Evolutionary conservation across 1,284 basidiomycete species (phyloP), one percentile per base, ranked within the genome.

Genomic region (Naganishia liquefaciens): DNA sequence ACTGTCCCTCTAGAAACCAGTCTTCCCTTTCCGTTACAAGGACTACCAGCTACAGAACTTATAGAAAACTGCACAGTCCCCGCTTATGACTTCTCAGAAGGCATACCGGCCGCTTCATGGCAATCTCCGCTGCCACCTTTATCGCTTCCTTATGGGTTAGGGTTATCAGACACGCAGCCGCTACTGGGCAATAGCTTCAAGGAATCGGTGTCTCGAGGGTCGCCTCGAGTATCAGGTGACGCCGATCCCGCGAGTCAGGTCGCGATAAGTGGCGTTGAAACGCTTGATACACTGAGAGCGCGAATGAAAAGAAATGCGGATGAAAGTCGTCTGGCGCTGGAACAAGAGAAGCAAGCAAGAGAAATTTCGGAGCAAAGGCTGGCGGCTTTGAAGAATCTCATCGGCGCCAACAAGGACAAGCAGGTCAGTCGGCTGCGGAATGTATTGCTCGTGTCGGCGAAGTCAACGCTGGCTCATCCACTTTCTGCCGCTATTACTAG

Each of bases 291-390:
- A 2, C 33, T 66, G 15, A 51, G 60, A n/a, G 39, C 40, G 17
- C 64, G 47, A 25, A 66, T 66, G 64, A 47, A 28, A 27, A 46
- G 40, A n/a, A 46, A 60, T 46, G 64, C 64, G 17, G 58, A 66
- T 46, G 37, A 66, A 19, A 66, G 64, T 44, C 43, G 58, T 11
- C 3, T 30, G 42, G 64, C 64, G 15, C 15, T 66, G 13, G 47
- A 53, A 5, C 9, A 21, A 23, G 55, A 65, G 21, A 53, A 43
- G 50, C 21, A 46, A 44, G 42, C 37, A 17, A 37, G 44, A 23
- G 44, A 54, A 17, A 19, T 33, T 2, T 49, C 46, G 21, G 57
- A 50, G 44, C 46, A 60, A 25, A 49, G 57, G 25, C 25, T 50
- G 46, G 57, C 43, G n/a, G 57, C 33, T 11, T 25, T 60, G 46